Percentiles rank a stretch among this genome's conserved stretches.
Evolutionary conservation across 768 basidiomycete genomes (phyloP).

Genomic region (Phanerochaete carnosa): DNA sequence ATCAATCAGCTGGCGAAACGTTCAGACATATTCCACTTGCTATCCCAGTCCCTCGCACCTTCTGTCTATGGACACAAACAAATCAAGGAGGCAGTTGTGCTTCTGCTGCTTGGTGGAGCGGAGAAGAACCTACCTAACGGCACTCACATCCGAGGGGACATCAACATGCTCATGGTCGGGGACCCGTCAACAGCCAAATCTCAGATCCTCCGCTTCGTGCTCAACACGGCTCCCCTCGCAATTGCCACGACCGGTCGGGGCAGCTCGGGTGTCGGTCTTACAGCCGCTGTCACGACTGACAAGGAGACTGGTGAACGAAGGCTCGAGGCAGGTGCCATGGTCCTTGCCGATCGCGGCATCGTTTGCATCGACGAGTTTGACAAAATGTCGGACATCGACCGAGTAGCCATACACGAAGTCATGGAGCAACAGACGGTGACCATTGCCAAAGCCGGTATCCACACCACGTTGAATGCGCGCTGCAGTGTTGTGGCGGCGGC

Average conservation of each 20-base stretch:
- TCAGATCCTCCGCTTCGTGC: constrained; percentile 92
- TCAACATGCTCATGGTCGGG: constrained; percentile 99
- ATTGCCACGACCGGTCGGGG: constrained; percentile 98
- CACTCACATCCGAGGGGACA: constrained; percentile 98
- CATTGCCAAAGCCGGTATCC: constrained; percentile 98
- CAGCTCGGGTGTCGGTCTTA: constrained; percentile 98
- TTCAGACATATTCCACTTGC: constrained; percentile 79
- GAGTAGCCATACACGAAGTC: constrained; percentile 99
- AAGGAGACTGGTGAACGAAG: constrained; percentile 96
- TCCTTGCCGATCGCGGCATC: constrained; percentile 96
- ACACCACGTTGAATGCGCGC: constrained; percentile 95
- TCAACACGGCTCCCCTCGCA: constrained; percentile 93
- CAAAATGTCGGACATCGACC: constrained; percentile 99
- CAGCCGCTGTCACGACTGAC: constrained; percentile 97
- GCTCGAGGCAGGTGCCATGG: constrained; percentile 99
- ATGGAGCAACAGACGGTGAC: constrained; percentile 99
- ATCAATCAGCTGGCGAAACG: constrained; percentile 94
- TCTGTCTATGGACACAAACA: constrained; percentile 96
- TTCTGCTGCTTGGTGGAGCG: constrained; percentile 91
- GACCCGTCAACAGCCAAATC: constrained; percentile 99
- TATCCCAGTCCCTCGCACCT: constrained; percentile 94
- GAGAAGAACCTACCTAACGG: constrained; percentile 98
- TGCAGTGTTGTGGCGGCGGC: constrained; percentile 98
- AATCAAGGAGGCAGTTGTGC: constrained; percentile 91
- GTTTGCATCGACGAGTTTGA: constrained; percentile 99